phyloP scores from a whole-genome alignment of 306 rosid species.

The Boehmeria nivea region DNA sequence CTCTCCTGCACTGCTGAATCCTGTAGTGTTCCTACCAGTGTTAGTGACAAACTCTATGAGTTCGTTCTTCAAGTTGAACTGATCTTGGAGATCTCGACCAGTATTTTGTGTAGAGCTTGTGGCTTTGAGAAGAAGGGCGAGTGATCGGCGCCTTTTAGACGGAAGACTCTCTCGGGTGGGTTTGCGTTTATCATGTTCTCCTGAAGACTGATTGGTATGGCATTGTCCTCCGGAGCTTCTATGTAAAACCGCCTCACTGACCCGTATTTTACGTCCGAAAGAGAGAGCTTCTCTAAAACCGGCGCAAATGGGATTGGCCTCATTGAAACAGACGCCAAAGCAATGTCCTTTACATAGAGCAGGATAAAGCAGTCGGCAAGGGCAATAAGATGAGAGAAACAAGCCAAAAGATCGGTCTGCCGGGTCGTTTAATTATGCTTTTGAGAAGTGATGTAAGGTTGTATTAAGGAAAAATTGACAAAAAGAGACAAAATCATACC shows the following conservation, averaged over 20 bases:
- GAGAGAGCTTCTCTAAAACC: constrained; percentile 68
- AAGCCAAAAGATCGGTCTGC: not conserved
- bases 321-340: constrained; percentile 90
- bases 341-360: constrained; percentile 63
- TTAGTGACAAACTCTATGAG: not conserved
- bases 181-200: constrained; percentile 67
- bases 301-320: constrained; percentile 87
- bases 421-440: not conserved
- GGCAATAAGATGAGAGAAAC: not conserved
- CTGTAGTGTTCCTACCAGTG: constrained; percentile 24
- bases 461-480: too few relatives aligned
- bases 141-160: constrained; percentile 84
- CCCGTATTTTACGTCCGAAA: constrained; percentile 74
- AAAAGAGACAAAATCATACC: constrained; percentile 32
- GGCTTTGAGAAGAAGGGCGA: constrained; percentile 96
- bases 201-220: constrained; percentile 65
- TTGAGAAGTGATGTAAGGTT: too few relatives aligned
- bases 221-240: constrained; percentile 83
- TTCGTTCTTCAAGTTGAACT: constrained; percentile 24
- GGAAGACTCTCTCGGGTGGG: constrained; percentile 69
- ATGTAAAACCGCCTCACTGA: constrained; percentile 77
- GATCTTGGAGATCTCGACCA: constrained; percentile 74
- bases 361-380: constrained; percentile 19
- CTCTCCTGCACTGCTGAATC: constrained; percentile 8
- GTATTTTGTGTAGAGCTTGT: constrained; percentile 87